Base-by-base conservation (phyloP, 2,329 filamentous ascomycete species). In the Fusarium fujikuroi region DNA sequence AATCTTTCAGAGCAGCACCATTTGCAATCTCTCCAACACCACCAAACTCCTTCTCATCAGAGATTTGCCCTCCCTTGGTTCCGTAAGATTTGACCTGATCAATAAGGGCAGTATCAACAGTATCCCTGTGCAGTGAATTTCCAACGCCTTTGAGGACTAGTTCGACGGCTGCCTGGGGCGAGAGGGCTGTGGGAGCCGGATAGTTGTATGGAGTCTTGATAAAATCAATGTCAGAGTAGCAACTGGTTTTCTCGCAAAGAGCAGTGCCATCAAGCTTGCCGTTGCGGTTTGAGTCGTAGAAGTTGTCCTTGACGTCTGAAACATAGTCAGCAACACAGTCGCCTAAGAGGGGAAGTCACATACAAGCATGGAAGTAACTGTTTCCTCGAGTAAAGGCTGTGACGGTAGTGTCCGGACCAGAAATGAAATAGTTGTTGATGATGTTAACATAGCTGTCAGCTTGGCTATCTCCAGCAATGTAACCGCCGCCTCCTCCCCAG, bases 341-440 rank as follows among this genome's bases (percentile, higher is more conserved):
- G 2, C 7, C 3, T 2, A 9, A 6, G 3, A 36, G 11, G 15
- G 0, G 7, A 18, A 6, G 19, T 7, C 9, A 75, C 79, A 71
- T 69, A 81, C 80, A 89, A 21, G 84, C 87, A 44, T 86, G 85
- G 79, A 88, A 89, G 56, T 86, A 85, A 5, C 77, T 81, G 62
- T 88, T 88, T n/a, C 87, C 86, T n/a, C 87, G 83, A 3, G 86
- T 88, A 69, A 88, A 89, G 0, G 86, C 85, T 3, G 85, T 82
- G 5, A 84, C 83, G 32, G 78, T 83, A 7, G 87, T 88, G 50
- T 81, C 84, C 0, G 87, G 87, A 0, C 87, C 88, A 4, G 84
- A 84, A 66, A 89, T 86, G 78, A 88, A 89, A 77, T 89, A 89
- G 78, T 89, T 89, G 66, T 86, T 85, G 59, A 88, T 81, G 62